A percentile compares a stretch with the other conserved stretches of the same genome.
Evolutionary conservation across 2,329 filamentous ascomycete genomes (phyloP).

Genomic region (Aspergillus spinulosporus): DNA sequence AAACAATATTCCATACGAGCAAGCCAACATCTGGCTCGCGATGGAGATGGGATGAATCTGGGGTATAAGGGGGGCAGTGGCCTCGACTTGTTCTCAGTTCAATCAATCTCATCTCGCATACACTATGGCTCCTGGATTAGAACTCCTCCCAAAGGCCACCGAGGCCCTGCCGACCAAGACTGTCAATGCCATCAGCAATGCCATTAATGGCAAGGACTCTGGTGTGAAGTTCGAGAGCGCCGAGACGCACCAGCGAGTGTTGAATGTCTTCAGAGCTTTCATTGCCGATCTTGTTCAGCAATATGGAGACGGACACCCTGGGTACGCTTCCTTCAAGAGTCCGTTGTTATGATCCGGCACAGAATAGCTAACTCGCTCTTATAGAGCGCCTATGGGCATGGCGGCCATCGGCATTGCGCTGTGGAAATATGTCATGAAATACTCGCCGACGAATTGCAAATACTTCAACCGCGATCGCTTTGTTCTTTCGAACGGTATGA

Average conservation of each 20-base stretch:
- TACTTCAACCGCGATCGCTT: constrained; percentile 66
- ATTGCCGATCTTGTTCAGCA: constrained; percentile 67
- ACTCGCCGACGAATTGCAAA: constrained; percentile 55
- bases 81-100: neutral
- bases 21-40: neutral
- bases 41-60: neutral
- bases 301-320: constrained; percentile 66
- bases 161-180: constrained; percentile 12
- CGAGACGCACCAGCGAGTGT: constrained; percentile 46
- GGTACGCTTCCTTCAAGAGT: constrained; percentile 43
- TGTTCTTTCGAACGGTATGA: constrained; percentile 33
- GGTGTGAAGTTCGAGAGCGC: constrained; percentile 10
- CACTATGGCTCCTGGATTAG: constrained; percentile 20
- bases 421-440: constrained; percentile 65
- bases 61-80: constrained; percentile 1
- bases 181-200: constrained; percentile 9
- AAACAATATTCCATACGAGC: neutral
- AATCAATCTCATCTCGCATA: neutral
- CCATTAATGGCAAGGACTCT: neutral
- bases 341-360: neutral
- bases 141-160: constrained; percentile 16
- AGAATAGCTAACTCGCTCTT: neutral
- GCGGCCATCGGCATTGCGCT: constrained; percentile 57
- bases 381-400: constrained; percentile 60
- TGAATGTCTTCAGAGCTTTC: constrained; percentile 59